Evolutionary conservation across 805 yeast genomes (phyloP).

Genomic region (Ogataea trehalophila): DNA sequence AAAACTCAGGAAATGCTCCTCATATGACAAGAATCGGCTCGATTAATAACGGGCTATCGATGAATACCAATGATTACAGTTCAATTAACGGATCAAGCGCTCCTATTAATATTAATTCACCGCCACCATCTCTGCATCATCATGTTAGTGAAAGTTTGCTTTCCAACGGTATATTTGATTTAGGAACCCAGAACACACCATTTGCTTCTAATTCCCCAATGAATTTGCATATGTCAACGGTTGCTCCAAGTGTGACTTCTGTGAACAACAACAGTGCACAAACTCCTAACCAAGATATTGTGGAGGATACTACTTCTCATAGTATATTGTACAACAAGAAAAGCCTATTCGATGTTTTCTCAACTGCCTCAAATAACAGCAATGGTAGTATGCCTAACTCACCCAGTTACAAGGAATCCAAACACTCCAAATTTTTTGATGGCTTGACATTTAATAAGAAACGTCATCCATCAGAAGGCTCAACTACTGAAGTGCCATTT

Average conservation of each 20-base stretch:
- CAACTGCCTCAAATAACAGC: slow-evolving; percentile 14
- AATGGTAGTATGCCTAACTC: slow-evolving; percentile 15
- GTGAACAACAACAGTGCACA: neutral
- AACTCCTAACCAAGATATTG: slow-evolving; percentile 4
- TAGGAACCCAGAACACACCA: slow-evolving; percentile 14
- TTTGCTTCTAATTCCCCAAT: slow-evolving; percentile 13
- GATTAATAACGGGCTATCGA: neutral
- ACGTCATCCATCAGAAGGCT: slow-evolving; percentile 10
- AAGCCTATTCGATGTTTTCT: slow-evolving; percentile 17
- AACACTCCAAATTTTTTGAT: slow-evolving; percentile 17
- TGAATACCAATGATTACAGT: neutral
- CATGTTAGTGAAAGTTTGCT: slow-evolving; percentile 4
- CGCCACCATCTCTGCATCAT: slow-evolving; percentile 5
- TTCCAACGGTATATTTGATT: slow-evolving; percentile 7
- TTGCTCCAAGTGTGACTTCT: slow-evolving; percentile 1
- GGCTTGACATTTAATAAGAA: slow-evolving; percentile 8
- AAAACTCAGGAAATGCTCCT: slow-evolving; percentile 2
- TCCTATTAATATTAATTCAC: slow-evolving; percentile 1
- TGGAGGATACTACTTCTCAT: slow-evolving; percentile 9
- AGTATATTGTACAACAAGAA: slow-evolving; percentile 8
- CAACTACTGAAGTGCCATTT: slow-evolving; percentile 7
- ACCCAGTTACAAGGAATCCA: slow-evolving; percentile 16
- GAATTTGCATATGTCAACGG: slow-evolving; percentile 4
- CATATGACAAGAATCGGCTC: slow-evolving; percentile 1
- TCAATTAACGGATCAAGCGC: neutral